phyloP scores from a whole-genome alignment of 1,284 basidiomycete genomes.

The Gymnopus androsaceus region DNA sequence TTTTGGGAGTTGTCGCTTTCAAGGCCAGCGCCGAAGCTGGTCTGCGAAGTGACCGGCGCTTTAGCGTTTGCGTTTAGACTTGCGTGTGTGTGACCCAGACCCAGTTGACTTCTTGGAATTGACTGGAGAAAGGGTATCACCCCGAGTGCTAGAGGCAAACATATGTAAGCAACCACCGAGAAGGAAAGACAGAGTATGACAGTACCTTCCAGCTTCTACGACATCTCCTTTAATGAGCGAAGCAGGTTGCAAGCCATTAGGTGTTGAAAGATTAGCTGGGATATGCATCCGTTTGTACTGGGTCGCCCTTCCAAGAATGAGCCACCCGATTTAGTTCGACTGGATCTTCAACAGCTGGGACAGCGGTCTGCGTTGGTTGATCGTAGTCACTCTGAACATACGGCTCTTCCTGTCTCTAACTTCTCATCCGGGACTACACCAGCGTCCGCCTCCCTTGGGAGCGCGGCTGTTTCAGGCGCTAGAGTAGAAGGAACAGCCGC shows the following conservation, averaged over 20 bases:
- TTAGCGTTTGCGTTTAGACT: constrained; percentile 15
- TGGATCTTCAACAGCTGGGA: neutral
- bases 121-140: too few relatives aligned
- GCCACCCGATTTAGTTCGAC: too few relatives aligned
- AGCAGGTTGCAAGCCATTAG: too few relatives aligned
- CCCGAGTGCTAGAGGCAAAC: neutral
- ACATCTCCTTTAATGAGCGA: too few relatives aligned
- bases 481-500: neutral
- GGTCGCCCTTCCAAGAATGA: too few relatives aligned
- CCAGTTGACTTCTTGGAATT: neutral
- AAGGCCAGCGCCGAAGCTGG: neutral
- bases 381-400: neutral
- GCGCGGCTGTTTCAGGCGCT: neutral
- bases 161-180: neutral
- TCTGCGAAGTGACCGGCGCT: neutral
- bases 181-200: neutral
- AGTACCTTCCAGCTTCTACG: neutral
- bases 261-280: too few relatives aligned
- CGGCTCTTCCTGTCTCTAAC: neutral
- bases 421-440: too few relatives aligned
- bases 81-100: neutral
- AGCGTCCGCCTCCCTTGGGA: neutral
- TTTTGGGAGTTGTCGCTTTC: neutral
- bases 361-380: neutral
- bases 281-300: too few relatives aligned